Evolutionary conservation across 192 early-diverging fungal genomes (phyloP).

Genomic region (Umbelopsis sp.): DNA sequence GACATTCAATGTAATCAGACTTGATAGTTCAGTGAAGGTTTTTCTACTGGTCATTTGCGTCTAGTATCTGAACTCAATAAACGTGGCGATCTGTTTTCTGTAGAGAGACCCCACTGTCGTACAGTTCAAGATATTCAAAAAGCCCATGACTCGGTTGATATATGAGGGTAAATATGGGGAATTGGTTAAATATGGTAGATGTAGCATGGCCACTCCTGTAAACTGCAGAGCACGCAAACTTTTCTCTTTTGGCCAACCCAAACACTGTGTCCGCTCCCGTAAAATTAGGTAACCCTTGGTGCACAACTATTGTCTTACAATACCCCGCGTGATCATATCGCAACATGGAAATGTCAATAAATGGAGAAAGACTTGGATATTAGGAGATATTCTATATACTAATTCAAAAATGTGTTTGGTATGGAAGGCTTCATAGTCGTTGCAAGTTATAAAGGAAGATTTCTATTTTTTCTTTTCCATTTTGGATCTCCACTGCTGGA

Average conservation of each 20-base stretch:
- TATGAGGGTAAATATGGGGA: no score
- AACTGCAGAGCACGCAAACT: not conserved
- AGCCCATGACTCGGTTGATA: no score
- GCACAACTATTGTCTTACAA: not conserved
- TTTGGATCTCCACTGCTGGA: not conserved
- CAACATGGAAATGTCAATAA: not conserved
- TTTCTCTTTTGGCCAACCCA: not conserved
- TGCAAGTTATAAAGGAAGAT: not conserved
- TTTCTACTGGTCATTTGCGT: no score
- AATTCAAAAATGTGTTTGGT: no score
- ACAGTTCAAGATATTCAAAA: no score
- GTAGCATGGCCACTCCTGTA: not conserved
- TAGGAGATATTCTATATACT: not conserved
- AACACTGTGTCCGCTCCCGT: not conserved
- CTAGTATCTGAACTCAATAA: no score
- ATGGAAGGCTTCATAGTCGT: not conserved
- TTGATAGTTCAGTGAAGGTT: no score
- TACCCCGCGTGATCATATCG: not conserved
- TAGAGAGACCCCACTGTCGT: no score
- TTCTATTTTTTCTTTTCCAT: not conserved
- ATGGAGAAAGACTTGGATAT: not conserved
- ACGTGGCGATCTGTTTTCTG: no score
- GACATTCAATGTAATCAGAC: no score
- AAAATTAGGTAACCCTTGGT: not conserved
- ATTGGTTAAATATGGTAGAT: not conserved